Evolutionary conservation across 371 early-diverging fungal genomes (phyloP).

Genomic region (Lichtheimia ramosa): DNA sequence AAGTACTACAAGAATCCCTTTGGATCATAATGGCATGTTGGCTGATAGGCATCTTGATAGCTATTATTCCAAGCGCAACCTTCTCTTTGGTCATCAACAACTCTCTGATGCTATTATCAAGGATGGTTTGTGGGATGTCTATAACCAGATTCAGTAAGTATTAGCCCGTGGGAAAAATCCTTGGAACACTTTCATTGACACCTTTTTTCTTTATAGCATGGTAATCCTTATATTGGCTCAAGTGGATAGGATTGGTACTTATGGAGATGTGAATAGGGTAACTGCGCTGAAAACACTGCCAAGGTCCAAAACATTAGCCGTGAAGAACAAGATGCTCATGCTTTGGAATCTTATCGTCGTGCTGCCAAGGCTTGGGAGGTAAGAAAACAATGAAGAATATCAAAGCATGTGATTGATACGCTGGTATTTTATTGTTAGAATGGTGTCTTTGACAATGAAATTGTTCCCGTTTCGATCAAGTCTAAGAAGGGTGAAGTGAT

Average conservation of each 20-base stretch:
- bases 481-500: slow-evolving; percentile 71
- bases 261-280: slow-evolving; percentile 71
- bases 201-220: slow-evolving; percentile 12
- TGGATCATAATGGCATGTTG: neutral
- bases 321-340: slow-evolving; percentile 89
- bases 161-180: too few relatives aligned
- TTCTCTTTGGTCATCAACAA: slow-evolving; percentile 83
- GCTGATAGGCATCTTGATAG: slow-evolving; percentile 21
- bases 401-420: neutral
- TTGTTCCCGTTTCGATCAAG: slow-evolving; percentile 83
- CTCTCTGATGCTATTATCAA: slow-evolving; percentile 85
- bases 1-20: slow-evolving; percentile 25
- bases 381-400: neutral
- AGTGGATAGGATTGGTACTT: too few relatives aligned
- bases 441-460: slow-evolving; percentile 80
- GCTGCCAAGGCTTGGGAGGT: slow-evolving; percentile 83
- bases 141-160: slow-evolving; percentile 76
- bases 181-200: neutral
- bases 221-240: slow-evolving; percentile 5
- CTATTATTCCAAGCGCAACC: slow-evolving; percentile 65
- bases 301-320: slow-evolving; percentile 79
- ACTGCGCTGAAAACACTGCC: slow-evolving; percentile 92
- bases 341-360: slow-evolving; percentile 81
- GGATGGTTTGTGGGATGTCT: slow-evolving; percentile 95
- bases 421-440: slow-evolving; percentile 16